Percentiles rank a stretch among this genome's conserved stretches.
Evolutionary conservation across 345 rosid species (phyloP).

Genomic region (Dovyalis caffra): DNA sequence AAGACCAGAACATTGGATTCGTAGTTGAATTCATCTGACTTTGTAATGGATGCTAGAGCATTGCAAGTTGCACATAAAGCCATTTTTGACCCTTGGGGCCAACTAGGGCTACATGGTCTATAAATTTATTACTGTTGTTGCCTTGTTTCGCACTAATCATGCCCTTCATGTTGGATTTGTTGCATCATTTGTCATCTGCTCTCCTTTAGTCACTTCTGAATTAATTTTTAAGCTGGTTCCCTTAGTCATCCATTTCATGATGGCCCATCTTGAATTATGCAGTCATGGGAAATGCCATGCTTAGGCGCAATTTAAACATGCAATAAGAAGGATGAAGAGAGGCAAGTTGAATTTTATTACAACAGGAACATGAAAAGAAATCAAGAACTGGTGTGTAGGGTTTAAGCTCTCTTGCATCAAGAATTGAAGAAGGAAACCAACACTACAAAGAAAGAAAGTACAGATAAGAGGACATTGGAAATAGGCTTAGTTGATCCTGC

Average conservation of each 20-base stretch:
- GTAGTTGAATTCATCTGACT: neutral
- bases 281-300: neutral
- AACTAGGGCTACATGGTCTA: neutral
- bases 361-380: neutral
- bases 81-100: neutral
- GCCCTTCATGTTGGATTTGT: neutral
- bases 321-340: neutral
- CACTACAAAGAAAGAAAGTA: slow-evolving; percentile 9
- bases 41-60: neutral
- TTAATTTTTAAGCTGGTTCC: neutral
- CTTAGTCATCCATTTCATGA: neutral
- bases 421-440: neutral
- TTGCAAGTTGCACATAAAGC: neutral
- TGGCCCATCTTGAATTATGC: neutral
- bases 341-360: neutral
- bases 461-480: slow-evolving; percentile 17
- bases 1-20: neutral
- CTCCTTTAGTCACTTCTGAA: neutral
- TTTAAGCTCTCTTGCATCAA: neutral
- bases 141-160: neutral
- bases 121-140: too few relatives aligned
- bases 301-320: neutral
- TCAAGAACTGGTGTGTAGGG: neutral
- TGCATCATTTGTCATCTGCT: neutral
- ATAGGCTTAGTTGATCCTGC: slow-evolving; percentile 18